These are phyloP conservation scores for Ailanthus altissimus DNA, from an alignment of 345 rosid genomes.

Conservation along the genomic window DNA sequence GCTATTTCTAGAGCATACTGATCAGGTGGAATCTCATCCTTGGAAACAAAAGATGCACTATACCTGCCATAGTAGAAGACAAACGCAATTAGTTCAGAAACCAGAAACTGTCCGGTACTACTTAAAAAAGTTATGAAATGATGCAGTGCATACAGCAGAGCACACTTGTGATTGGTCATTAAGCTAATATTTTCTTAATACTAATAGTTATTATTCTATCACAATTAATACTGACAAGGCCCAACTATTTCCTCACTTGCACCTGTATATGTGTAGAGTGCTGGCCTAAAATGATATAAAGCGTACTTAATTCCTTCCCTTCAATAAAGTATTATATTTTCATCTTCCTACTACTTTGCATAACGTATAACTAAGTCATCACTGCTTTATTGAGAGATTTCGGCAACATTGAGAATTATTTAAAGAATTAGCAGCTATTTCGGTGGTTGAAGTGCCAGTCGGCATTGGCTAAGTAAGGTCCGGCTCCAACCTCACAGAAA, in stretches of 20 bases:
- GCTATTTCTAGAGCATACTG: slow-evolving; percentile 68
- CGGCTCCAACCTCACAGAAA: no score
- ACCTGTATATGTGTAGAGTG: neutral
- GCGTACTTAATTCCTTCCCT: neutral
- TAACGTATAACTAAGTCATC: neutral
- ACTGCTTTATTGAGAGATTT: no score
- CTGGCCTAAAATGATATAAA: neutral
- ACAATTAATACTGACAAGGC: neutral
- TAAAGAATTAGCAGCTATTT: no score
- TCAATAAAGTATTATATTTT: neutral
- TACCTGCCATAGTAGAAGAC: slow-evolving; percentile 49
- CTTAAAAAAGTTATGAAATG: neutral
- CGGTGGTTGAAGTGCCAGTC: no score
- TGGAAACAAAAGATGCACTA: slow-evolving; percentile 71
- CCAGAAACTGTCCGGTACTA: neutral
- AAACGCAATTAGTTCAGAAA: slow-evolving; percentile 12
- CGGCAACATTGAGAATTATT: no score
- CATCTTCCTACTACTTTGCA: neutral
- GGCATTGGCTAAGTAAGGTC: no score
- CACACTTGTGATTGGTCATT: neutral
- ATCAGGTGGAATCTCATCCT: slow-evolving; percentile 65
- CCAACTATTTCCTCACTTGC: neutral
- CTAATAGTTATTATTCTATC: neutral
- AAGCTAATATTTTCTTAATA: neutral
- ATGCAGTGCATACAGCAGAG: neutral